Percentiles rank a stretch among this genome's conserved stretches.
Evolutionary conservation across 495 filamentous ascomycete species (phyloP).

Genomic region (Bacidia rubella): DNA sequence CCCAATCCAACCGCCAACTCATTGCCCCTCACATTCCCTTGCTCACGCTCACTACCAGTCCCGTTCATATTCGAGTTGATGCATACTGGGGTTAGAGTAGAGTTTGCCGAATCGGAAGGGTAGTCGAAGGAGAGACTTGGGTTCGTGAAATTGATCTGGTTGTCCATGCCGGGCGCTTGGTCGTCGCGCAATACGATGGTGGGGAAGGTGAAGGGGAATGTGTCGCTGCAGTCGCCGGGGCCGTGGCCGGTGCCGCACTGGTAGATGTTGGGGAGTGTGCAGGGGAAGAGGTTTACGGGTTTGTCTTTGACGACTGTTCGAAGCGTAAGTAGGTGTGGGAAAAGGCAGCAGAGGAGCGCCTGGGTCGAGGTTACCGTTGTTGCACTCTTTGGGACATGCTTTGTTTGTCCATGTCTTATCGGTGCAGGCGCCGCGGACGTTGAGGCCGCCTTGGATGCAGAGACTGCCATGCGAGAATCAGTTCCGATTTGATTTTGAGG

Average conservation of each 20-base stretch:
- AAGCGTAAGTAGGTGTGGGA: too few species aligned
- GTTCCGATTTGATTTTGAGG: too few species aligned
- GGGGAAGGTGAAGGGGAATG: neutral
- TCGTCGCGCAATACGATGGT: neutral
- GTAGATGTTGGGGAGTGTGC: neutral
- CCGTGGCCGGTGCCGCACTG: neutral
- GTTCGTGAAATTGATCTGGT: neutral
- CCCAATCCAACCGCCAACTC: constrained; percentile 1
- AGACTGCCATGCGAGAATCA: neutral
- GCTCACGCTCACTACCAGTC: neutral
- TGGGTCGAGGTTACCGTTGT: neutral
- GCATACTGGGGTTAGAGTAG: neutral
- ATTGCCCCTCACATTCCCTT: neutral
- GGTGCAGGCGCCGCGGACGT: constrained; percentile 2
- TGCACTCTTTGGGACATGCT: neutral
- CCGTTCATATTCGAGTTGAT: neutral
- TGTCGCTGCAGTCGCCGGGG: neutral
- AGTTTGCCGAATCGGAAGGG: neutral
- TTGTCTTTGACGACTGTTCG: neutral
- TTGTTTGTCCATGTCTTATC: constrained; percentile 1
- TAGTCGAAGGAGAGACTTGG: neutral
- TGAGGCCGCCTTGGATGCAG: neutral
- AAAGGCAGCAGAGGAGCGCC: too few species aligned
- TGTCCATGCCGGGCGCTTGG: neutral
- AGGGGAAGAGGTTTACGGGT: constrained; percentile 1